Base-by-base conservation (phyloP, 306 rosid genomes). In the Citrullus mucosospermus region DNA sequence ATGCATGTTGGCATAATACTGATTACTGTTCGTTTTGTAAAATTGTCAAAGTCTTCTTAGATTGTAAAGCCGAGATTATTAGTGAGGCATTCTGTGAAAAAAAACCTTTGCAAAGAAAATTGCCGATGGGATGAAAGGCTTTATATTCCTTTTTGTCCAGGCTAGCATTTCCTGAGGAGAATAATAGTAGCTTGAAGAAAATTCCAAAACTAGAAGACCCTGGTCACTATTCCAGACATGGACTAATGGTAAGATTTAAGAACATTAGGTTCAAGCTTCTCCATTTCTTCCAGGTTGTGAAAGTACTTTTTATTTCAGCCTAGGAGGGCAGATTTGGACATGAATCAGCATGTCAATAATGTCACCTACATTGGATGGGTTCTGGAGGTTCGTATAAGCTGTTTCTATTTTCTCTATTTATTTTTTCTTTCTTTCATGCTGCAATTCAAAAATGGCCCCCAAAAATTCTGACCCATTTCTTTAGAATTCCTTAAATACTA, bases 321-420 rank as follows among this genome's bases (percentile, higher is more conserved):
- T 13, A 83, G 97, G 81, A 88, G 99, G 88, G 97, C 96, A 32
- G 97, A 95, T 87, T 85, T 95, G 43, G 97, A 95, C 89, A 92
- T 91, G 99, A 95, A 95, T 81, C 97, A 85, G 81, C 97, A 92
- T 84, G 97, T 95, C 83, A 95, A 92, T 86, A 95, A 95, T 55
- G 99, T 95, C 79, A 80, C 91, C 59, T 92, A 92, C 80, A 90
- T 92, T 63, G 99, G 96, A 84, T 95, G 99, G 99, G 92, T 95
- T 78, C 91, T 95, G 74, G 97, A 95, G 97, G 99, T 90, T 71
- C 10, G 82, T 77, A 84, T 82, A 38, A 25, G 69, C 28, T 60
- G 50, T 78, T 25, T 61, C 78, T 61, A 57, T 77, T 53, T 78
- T 76, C 50, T 57, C 80, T 63, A 10, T 7, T 74, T 62, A 18